A percentile compares a stretch with the other conserved stretches of the same genome.
phyloP scores from a whole-genome alignment of 75 land plant genomes.

The Pinus tabuliformis region DNA sequence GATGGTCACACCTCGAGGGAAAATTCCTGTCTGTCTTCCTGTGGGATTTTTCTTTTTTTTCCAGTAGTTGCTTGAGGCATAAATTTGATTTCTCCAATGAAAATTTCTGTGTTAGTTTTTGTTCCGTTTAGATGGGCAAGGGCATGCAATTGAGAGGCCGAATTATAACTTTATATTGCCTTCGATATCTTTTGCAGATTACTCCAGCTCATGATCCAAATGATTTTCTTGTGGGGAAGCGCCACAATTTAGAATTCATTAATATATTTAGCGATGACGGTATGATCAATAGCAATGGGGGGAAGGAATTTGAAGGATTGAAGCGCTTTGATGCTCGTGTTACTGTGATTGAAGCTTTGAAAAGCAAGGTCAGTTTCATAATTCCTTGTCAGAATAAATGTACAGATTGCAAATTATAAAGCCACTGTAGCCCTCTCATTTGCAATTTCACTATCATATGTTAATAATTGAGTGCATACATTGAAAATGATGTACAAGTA shows the following conservation, averaged over 20 bases:
- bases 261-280: conserved; percentile 97
- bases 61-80: not conserved
- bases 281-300: conserved; percentile 81
- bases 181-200: conserved; percentile 46
- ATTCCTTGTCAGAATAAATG: not conserved
- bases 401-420: not conserved
- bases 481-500: not conserved
- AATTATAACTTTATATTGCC: not conserved
- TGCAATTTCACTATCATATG: not conserved
- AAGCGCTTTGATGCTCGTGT: conserved; percentile 88
- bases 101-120: not conserved
- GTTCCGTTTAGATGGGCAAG: not conserved
- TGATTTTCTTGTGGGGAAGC: conserved; percentile 93
- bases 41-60: not conserved
- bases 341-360: conserved; percentile 64
- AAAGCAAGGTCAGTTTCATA: conserved; percentile 53
- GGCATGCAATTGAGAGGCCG: not conserved
- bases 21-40: not conserved
- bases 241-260: conserved; percentile 84
- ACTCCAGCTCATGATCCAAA: conserved; percentile 99
- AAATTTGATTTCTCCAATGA: not conserved
- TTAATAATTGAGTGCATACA: not conserved
- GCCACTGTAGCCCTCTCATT: not conserved
- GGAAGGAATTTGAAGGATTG: conserved; percentile 75
- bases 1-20: not conserved